Base-by-base conservation (phyloP, 2,329 filamentous ascomycete genomes). In the Botrytis fragariae region DNA sequence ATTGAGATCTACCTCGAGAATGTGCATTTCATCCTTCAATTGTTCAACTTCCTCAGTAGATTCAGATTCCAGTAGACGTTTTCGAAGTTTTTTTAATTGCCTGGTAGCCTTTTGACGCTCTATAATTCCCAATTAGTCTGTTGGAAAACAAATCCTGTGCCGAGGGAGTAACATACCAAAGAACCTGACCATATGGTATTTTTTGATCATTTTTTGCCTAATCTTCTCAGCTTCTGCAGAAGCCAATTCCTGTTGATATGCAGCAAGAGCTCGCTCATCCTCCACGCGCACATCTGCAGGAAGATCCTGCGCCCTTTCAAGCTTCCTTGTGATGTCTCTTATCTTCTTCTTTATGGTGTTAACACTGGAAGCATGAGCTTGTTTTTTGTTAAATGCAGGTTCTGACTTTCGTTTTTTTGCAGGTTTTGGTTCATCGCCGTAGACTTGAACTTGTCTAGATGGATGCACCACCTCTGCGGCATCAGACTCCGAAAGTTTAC, bases 111-210 rank as follows among this genome's bases (percentile, higher is more conserved):
- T 94, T 82, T 93, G 91, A 65, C 91, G 87, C 77, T 94, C 91
- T 92, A 75, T 25, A 67, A 68, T 57, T 20, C 7, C 7, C 9
- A 37, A 44, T 77, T 16, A 78, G 74, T 59, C 74, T 64, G 29
- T 73, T 64, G 22, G 48, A 29, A 39, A 60, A 72, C 14, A 57
- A 18, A 65, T 42, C 8, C n/a, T 25, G 16, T 14, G 18, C 9
- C 57, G 9, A 16, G 29, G 14, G 12, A 12, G 69, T 69, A 8
- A 78, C 87, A 69, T 85, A 92, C 93, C 93, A 82, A 95, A 95
- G 81, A 96, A 96, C 42, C 93, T 86, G 69, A 95, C 89, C 88
- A 93, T 95, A 81, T 95, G 93, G 78, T 94, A 96, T 81, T 91
- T 92, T 69, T 86, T 86, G 75, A 95, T 94, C 88, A 95, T 93